Conservation (phyloP, 1,284 basidiomycete genomes). For the Exobasidium rhododendri region DNA sequence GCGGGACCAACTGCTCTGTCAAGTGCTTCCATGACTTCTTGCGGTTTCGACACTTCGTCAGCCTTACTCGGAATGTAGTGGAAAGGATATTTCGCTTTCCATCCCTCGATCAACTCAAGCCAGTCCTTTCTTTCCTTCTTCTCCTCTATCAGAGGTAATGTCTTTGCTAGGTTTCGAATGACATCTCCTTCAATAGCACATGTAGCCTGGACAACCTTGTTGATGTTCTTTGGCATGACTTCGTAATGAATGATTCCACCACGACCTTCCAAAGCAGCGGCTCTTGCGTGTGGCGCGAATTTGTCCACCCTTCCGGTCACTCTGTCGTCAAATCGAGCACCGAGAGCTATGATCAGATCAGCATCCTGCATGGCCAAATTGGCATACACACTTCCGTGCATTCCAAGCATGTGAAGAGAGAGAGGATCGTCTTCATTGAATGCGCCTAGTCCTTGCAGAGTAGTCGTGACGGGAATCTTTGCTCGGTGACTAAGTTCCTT, state of each 20-base stretch:
- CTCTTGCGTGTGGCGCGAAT: conserved; percentile 86
- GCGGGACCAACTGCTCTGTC: conserved; percentile 64
- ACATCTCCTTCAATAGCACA: conserved; percentile 94
- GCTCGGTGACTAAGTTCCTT: conserved; percentile 75
- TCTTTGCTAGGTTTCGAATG: conserved; percentile 71
- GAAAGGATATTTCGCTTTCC: conserved; percentile 90
- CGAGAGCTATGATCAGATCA: conserved; percentile 94
- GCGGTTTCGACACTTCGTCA: conserved; percentile 79
- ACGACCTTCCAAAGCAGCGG: conserved; percentile 77
- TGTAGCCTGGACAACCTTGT: conserved; percentile 94
- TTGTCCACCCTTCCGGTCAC: conserved; percentile 86
- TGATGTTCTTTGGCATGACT: conserved; percentile 97
- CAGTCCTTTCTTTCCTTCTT: conserved; percentile 64
- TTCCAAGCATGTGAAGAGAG: conserved; percentile 95
- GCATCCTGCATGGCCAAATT: conserved; percentile 97
- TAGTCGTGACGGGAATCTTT: conserved; percentile 95
- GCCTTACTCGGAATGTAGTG: conserved; percentile 70
- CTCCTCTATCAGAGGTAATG: conserved; percentile 66
- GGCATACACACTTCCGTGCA: conserved; percentile 97
- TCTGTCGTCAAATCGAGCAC: conserved; percentile 94
- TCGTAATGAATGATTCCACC: conserved; percentile 99
- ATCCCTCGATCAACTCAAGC: conserved; percentile 66
- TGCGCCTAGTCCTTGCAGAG: conserved; percentile 88
- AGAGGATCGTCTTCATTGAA: conserved; percentile 83
- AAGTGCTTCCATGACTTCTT: conserved; percentile 91